phyloP scores from a whole-genome alignment of 1,284 basidiomycete species.

The Anthracocystis panici-leucophaei region DNA sequence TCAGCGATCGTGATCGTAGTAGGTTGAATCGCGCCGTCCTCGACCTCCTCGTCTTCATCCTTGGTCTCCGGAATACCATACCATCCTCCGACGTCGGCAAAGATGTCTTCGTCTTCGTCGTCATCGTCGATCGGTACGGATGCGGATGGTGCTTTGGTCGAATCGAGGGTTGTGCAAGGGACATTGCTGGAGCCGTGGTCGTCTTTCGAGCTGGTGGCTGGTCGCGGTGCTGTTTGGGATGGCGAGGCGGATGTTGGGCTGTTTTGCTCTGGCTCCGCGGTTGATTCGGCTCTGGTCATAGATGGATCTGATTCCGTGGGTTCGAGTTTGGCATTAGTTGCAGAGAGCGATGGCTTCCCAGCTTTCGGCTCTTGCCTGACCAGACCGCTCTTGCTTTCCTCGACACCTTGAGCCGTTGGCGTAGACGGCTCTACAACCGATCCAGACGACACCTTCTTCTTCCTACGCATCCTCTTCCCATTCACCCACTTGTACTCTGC shows the following conservation, averaged over 20 bases:
- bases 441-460: slow-evolving; percentile 65
- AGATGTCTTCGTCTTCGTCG: slow-evolving; percentile 77
- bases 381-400: neutral
- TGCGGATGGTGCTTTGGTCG: neutral
- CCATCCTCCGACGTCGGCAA: slow-evolving; percentile 86
- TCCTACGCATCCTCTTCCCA: slow-evolving; percentile 71
- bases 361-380: neutral
- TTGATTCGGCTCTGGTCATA: neutral
- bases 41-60: slow-evolving; percentile 58
- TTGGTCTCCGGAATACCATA: slow-evolving; percentile 72
- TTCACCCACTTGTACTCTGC: slow-evolving; percentile 63
- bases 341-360: neutral
- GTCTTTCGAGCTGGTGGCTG: neutral
- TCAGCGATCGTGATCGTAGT: neutral
- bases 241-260: neutral
- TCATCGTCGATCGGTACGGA: slow-evolving; percentile 37
- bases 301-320: neutral
- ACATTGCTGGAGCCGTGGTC: neutral
- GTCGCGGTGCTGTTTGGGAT: too few species aligned
- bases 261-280: neutral
- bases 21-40: slow-evolving; percentile 29
- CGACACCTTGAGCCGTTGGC: neutral
- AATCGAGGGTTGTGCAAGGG: neutral
- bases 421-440: neutral
- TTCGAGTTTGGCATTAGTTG: neutral